phyloP scores from a whole-genome alignment of 352 stramenopile genomes.

The Globisporangium barbulae region DNA sequence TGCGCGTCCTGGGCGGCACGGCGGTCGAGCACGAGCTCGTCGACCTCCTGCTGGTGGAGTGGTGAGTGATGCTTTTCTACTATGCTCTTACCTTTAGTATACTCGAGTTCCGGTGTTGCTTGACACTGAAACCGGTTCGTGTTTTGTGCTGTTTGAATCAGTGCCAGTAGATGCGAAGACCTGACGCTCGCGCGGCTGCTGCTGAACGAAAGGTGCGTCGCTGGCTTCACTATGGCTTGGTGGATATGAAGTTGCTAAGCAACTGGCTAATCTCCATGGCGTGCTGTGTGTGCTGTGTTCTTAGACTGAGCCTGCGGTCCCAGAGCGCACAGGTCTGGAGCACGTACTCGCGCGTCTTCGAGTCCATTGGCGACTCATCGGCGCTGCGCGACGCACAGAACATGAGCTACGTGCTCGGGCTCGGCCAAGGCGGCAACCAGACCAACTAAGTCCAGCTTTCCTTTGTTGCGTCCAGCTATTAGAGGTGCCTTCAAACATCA shows the following conservation, averaged over 20 bases:
- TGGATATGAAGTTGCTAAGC: neutral
- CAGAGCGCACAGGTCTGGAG: constrained; percentile 84
- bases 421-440: constrained; percentile 73
- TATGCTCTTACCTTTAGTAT: neutral
- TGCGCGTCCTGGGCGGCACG: constrained; percentile 71
- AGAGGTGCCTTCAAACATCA: neutral
- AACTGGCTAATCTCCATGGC: neutral
- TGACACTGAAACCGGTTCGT: neutral
- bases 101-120: neutral
- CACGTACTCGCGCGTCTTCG: constrained; percentile 67
- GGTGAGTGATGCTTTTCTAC: constrained; percentile 28
- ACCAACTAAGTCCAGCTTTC: constrained; percentile 40
- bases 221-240: neutral
- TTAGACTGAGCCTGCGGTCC: constrained; percentile 60
- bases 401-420: constrained; percentile 87
- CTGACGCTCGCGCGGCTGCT: constrained; percentile 71
- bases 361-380: constrained; percentile 60
- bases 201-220: constrained; percentile 69
- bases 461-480: neutral
- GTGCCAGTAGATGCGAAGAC: constrained; percentile 65
- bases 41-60: constrained; percentile 75
- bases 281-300: neutral
- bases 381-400: constrained; percentile 80
- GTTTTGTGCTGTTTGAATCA: constrained; percentile 18
- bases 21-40: constrained; percentile 70